A percentile compares a stretch with the other conserved stretches of the same genome.
These are phyloP conservation scores for Onygena corvina DNA, from an alignment of 2,329 filamentous ascomycete genomes.

Conservation along the genomic window DNA sequence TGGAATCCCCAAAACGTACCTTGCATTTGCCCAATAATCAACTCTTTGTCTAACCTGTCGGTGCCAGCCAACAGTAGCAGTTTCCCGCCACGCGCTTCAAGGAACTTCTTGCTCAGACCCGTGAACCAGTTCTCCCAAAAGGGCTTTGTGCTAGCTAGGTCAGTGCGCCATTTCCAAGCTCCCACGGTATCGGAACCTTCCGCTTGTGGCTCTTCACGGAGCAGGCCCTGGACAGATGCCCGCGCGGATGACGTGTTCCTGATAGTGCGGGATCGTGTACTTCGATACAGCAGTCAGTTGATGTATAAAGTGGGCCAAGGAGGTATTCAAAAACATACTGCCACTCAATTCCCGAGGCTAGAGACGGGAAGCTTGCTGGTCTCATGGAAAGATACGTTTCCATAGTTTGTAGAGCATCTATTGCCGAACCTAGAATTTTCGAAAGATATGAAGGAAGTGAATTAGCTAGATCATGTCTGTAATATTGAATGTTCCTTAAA, in stretches of 20 bases:
- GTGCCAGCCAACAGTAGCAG: slow-evolving; percentile 76
- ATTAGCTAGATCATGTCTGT: neutral
- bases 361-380: slow-evolving; percentile 62
- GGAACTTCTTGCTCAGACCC: slow-evolving; percentile 77
- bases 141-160: slow-evolving; percentile 67
- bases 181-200: slow-evolving; percentile 26
- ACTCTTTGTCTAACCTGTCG: slow-evolving; percentile 76
- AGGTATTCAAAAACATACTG: slow-evolving; percentile 41
- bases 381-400: slow-evolving; percentile 76
- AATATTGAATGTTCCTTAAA: neutral
- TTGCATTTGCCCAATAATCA: slow-evolving; percentile 97
- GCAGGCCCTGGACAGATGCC: slow-evolving; percentile 71
- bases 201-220: slow-evolving; percentile 39
- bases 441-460: neutral
- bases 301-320: neutral
- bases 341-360: slow-evolving; percentile 81
- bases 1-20: slow-evolving; percentile 39
- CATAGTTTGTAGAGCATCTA: slow-evolving; percentile 92
- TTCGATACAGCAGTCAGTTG: slow-evolving; percentile 15
- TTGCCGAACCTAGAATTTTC: slow-evolving; percentile 54
- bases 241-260: slow-evolving; percentile 72
- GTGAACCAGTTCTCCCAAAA: slow-evolving; percentile 95
- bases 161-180: slow-evolving; percentile 74
- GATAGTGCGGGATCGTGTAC: slow-evolving; percentile 70
- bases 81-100: slow-evolving; percentile 70